phyloP scores from a whole-genome alignment of 2,329 filamentous ascomycete genomes.

The Curvularia sp. region DNA sequence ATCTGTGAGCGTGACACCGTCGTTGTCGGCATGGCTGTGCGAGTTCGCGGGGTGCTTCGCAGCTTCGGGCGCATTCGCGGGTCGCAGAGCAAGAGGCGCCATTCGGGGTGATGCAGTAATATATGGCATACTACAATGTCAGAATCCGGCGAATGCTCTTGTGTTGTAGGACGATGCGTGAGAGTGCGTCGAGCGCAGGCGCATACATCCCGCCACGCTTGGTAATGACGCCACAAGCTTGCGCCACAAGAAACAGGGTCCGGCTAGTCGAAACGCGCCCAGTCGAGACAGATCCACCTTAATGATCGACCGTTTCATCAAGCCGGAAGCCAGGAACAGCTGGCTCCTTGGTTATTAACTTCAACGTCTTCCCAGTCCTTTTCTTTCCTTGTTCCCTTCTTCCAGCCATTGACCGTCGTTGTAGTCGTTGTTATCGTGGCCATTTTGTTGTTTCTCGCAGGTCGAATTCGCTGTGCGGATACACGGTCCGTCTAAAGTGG shows the following conservation, averaged over 20 bases:
- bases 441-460: slow-evolving; percentile 26
- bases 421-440: not conserved
- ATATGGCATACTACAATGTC: slow-evolving; percentile 35
- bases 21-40: slow-evolving; percentile 9
- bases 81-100: slow-evolving; percentile 36
- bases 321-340: slow-evolving; percentile 38
- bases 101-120: slow-evolving; percentile 30
- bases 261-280: slow-evolving; percentile 32
- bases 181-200: not conserved
- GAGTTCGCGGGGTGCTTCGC: slow-evolving; percentile 11
- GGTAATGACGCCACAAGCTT: slow-evolving; percentile 39
- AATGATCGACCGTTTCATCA: slow-evolving; percentile 47
- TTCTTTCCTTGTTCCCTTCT: slow-evolving; percentile 16
- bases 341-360: slow-evolving; percentile 38
- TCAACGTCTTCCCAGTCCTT: slow-evolving; percentile 17
- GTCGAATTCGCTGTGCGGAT: slow-evolving; percentile 31
- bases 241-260: slow-evolving; percentile 25
- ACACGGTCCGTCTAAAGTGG: slow-evolving; percentile 29
- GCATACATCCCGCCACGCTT: slow-evolving; percentile 11
- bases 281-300: slow-evolving; percentile 32
- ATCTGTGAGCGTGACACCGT: slow-evolving; percentile 4
- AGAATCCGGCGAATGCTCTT: not conserved
- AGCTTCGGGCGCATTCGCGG: slow-evolving; percentile 24
- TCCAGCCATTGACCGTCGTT: slow-evolving; percentile 1
- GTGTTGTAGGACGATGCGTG: not conserved